Base-by-base conservation (phyloP, 176 grass and related monocot genomes). In the Avena sativa region DNA sequence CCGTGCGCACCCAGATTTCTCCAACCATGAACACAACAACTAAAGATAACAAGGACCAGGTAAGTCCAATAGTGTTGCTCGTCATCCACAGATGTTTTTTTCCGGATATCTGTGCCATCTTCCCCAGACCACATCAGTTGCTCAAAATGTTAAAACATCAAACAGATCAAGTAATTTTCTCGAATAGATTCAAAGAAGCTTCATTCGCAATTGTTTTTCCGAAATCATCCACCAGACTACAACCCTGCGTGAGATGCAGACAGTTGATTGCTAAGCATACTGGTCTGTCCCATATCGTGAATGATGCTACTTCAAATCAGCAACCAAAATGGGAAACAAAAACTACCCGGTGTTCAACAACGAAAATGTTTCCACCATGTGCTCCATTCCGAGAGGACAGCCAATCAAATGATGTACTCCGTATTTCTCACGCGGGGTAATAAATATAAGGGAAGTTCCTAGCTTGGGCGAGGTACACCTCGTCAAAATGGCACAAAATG, bases 401-500 rank as follows among this genome's bases (percentile, higher is more conserved):
- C 34, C 66, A 74, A 88, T 56, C 76, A 14, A 65, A 65, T 1
- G 4, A 81, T 69, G 25, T 28, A 28, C 28, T 28, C 28, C 28
- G 28, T 4, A 34, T 46, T 55, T 21, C 70, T 70, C 49, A 20
- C 28, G 4, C 12, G 46, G 28, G 77, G 40, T 43, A 43, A 43
- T 64, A 50, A 90, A 71, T 34, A 59, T 53, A 85, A 72, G 74
- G 53, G 6, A 87, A 48, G 32, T 85, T 68, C 61, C 81, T 78
- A 93, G 9, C 79, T 87, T 52, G 49, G 67, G 81, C 26, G 9
- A 67, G 49, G 79, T 82, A 58, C 64, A 84, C 34, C 51, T 70
- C 71, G 71, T 76, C 1, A 87, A 64, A 75, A 83, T 53, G 53
- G 70, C 30, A 20, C 32, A 11, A 78, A 77, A 71, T 14, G 17